phyloP scores from a whole-genome alignment of 148 eudicot species.

The Dianthus caryophyllus region DNA sequence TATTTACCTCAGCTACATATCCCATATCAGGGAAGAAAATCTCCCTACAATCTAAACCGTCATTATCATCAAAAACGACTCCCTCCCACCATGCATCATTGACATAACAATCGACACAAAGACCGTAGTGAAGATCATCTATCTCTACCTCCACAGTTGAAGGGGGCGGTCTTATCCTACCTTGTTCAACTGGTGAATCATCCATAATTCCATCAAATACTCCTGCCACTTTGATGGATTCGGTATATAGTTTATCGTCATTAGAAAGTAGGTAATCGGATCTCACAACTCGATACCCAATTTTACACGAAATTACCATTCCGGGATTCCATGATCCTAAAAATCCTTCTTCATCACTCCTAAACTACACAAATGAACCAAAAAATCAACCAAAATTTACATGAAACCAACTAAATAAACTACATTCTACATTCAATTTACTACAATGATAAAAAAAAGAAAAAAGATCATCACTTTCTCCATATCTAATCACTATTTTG shows the following conservation, averaged over 20 bases:
- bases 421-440: slow-evolving; percentile 6
- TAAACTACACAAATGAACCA: slow-evolving; percentile 46
- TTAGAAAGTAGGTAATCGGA: slow-evolving; percentile 48
- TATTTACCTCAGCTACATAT: slow-evolving; percentile 38
- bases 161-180: slow-evolving; percentile 60
- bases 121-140: slow-evolving; percentile 43
- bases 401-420: not conserved
- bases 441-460: slow-evolving; percentile 4
- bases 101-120: slow-evolving; percentile 67
- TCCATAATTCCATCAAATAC: slow-evolving; percentile 32
- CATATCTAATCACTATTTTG: not conserved
- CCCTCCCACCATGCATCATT: slow-evolving; percentile 99
- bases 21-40: slow-evolving; percentile 92
- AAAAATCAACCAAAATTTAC: not conserved
- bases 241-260: slow-evolving; percentile 33
- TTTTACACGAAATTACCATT: slow-evolving; percentile 29
- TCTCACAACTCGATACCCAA: slow-evolving; percentile 30
- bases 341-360: slow-evolving; percentile 73
- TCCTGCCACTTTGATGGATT: slow-evolving; percentile 38
- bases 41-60: slow-evolving; percentile 32
- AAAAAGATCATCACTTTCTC: not conserved
- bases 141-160: slow-evolving; percentile 11
- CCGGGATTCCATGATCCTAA: slow-evolving; percentile 87
- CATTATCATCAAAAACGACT: slow-evolving; percentile 59
- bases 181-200: slow-evolving; percentile 16